Percentiles rank a stretch among this genome's conserved stretches.
These are phyloP conservation scores for Chalciporus piperatus DNA, from an alignment of 768 basidiomycete species.

Conservation along the genomic window DNA sequence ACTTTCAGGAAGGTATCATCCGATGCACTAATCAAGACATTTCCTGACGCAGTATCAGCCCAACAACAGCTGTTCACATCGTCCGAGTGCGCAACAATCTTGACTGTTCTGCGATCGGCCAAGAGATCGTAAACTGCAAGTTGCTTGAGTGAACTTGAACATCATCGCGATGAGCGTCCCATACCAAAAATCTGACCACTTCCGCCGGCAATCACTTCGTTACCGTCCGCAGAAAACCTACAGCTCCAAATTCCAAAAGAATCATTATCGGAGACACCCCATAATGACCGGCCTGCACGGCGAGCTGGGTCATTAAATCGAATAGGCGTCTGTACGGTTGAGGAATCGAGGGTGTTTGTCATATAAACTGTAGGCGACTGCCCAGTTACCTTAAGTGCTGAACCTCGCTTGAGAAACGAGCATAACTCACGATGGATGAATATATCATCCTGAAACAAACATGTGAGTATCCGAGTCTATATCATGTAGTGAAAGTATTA, in stretches of 20 bases:
- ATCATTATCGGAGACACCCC: conserved; percentile 38
- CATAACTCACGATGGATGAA: conserved; percentile 66
- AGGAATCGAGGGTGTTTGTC: conserved; percentile 67
- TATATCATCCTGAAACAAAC: conserved; percentile 73
- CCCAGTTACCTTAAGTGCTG: conserved; percentile 3
- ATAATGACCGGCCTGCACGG: conserved; percentile 32
- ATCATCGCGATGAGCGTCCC: not conserved
- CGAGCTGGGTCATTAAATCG: conserved; percentile 49
- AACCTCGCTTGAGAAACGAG: not conserved
- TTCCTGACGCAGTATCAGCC: conserved; percentile 90
- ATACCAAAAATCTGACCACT: conserved; percentile 75
- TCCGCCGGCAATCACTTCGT: conserved; percentile 92
- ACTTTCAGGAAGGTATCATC: conserved; percentile 95
- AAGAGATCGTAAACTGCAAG: conserved; percentile 85
- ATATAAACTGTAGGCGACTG: conserved; percentile 73
- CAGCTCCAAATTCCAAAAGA: conserved; percentile 87
- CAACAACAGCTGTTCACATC: conserved; percentile 97
- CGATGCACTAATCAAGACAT: conserved; percentile 91
- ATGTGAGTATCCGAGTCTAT: conserved; percentile 26
- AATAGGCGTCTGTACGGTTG: conserved; percentile 60
- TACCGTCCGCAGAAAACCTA: conserved; percentile 93
- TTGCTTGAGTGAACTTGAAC: not conserved
- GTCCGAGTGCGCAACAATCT: conserved; percentile 81
- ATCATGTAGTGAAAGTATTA: conserved; percentile 47
- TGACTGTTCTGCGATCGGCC: conserved; percentile 73